These are phyloP conservation scores for Naganishia sp. DNA, from an alignment of 1,284 basidiomycete species.

Conservation along the genomic window DNA sequence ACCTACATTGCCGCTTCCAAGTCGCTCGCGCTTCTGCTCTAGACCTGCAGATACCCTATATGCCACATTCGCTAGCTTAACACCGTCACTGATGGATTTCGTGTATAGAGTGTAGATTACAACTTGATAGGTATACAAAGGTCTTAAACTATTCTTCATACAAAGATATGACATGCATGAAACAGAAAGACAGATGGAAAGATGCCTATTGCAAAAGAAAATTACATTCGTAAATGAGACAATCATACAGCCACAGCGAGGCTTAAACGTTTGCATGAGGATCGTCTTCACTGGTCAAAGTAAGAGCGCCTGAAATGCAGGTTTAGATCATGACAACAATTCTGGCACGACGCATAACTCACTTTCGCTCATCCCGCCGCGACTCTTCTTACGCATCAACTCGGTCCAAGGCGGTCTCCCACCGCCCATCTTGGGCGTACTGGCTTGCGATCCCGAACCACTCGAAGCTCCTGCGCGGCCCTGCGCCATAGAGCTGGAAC, in stretches of 20 bases:
- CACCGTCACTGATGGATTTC: background rate
- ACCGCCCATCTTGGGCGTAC: slow-evolving; percentile 34
- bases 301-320: slow-evolving; percentile 20
- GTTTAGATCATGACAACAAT: background rate
- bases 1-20: slow-evolving; percentile 27
- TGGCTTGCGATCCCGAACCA: slow-evolving; percentile 22
- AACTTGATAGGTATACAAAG: background rate
- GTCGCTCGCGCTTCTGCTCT: slow-evolving; percentile 13
- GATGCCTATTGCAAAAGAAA: background rate
- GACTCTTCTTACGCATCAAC: slow-evolving; percentile 43
- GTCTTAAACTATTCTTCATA: slow-evolving; percentile 1
- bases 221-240: background rate
- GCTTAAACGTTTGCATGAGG: background rate
- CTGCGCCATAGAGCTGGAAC: slow-evolving; percentile 41
- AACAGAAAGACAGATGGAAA: background rate
- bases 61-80: background rate
- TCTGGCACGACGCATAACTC: slow-evolving; percentile 33
- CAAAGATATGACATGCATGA: background rate
- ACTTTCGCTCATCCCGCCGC: slow-evolving; percentile 53
- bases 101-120: background rate
- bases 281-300: slow-evolving; percentile 25
- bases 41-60: background rate
- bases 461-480: slow-evolving; percentile 29
- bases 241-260: background rate
- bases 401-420: slow-evolving; percentile 23